phyloP scores from a whole-genome alignment of 2,329 filamentous ascomycete species.

The Seiridium unicorne region DNA sequence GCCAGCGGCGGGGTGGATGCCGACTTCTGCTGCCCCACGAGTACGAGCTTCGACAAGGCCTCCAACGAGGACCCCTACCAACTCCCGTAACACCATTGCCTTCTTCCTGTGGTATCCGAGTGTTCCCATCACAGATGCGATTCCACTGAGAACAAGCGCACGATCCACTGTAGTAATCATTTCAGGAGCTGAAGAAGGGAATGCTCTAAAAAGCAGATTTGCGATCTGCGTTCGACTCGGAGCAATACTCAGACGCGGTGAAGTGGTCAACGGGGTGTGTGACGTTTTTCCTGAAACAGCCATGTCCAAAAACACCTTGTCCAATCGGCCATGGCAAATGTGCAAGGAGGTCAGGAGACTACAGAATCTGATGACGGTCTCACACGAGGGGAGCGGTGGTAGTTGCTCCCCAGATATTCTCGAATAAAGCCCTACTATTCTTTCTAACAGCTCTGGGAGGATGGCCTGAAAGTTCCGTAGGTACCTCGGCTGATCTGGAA shows the following conservation, averaged over 20 bases:
- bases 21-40: conserved; percentile 90
- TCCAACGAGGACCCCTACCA: conserved; percentile 78
- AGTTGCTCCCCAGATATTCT: conserved; percentile 69
- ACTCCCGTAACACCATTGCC: conserved; percentile 82
- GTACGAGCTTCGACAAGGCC: conserved; percentile 89
- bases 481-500: conserved; percentile 48
- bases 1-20: conserved; percentile 89
- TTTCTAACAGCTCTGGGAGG: conserved; percentile 72
- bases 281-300: conserved; percentile 63
- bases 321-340: conserved; percentile 61
- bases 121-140: conserved; percentile 79
- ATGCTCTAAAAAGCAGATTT: conserved; percentile 64
- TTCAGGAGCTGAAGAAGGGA: conserved; percentile 66
- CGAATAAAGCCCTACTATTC: conserved; percentile 72
- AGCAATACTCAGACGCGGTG: conserved; percentile 53
- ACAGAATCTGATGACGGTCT: conserved; percentile 71
- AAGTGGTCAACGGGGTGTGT: conserved; percentile 46
- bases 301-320: conserved; percentile 59
- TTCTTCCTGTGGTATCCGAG: conserved; percentile 86
- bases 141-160: conserved; percentile 77
- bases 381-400: conserved; percentile 68
- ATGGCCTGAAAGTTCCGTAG: conserved; percentile 54
- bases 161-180: conserved; percentile 72
- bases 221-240: conserved; percentile 64
- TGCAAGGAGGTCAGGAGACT: conserved; percentile 69